phyloP scores from a whole-genome alignment of 106 monocot genomes.

The Dendrobium catenatum region DNA sequence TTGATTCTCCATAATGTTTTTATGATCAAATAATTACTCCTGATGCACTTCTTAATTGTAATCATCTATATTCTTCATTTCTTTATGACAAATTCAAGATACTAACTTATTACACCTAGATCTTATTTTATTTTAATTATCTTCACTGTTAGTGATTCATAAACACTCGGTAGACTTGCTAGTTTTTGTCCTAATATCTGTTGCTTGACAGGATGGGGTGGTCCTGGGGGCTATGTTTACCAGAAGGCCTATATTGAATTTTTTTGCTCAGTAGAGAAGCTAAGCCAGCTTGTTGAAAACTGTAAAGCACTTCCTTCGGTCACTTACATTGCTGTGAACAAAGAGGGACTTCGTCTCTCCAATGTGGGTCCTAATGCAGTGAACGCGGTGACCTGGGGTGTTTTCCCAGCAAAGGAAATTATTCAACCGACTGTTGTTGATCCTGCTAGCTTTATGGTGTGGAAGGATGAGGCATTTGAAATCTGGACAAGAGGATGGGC shows the following conservation, averaged over 20 bases:
- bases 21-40: no score
- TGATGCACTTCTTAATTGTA: no score
- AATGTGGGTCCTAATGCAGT: constrained; percentile 55
- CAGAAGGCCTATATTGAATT: constrained; percentile 94
- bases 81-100: no score
- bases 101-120: no score
- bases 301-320: constrained; percentile 56
- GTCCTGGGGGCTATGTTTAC: constrained; percentile 82
- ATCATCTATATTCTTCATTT: no score
- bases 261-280: constrained; percentile 74
- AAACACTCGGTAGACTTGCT: no score
- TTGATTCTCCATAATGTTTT: no score
- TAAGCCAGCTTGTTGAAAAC: constrained; percentile 52
- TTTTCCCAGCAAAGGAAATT: constrained; percentile 91
- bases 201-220: constrained; percentile 70
- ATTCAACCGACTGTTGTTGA: constrained; percentile 91
- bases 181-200: not conserved
- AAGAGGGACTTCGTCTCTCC: constrained; percentile 52
- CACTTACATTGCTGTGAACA: constrained; percentile 72
- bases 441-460: constrained; percentile 74
- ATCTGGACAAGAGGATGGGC: constrained; percentile 82
- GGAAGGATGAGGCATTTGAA: constrained; percentile 94
- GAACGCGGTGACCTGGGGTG: constrained; percentile 98
- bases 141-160: no score
- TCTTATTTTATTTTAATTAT: no score